Evolutionary conservation across 2,329 filamentous ascomycete genomes (phyloP), one percentile per base, ranked within the genome.

Genomic region (Mycosphaerella sp.): DNA sequence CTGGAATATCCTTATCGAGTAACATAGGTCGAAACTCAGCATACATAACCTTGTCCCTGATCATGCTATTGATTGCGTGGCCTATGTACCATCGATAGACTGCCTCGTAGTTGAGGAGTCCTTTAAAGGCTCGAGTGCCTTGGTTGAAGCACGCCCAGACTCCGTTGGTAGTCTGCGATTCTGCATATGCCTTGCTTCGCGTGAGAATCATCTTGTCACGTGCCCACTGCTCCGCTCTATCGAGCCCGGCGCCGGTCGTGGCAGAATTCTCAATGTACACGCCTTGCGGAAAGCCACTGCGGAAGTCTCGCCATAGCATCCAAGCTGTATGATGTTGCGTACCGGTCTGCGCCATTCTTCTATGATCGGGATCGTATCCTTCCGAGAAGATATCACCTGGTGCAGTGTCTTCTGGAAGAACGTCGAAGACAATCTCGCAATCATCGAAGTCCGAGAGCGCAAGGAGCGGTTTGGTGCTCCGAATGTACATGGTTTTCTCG

Each of bases 21-120:
- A 87, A 80, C 68, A 86, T 87, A 2, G 82, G 83, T 25, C 84
- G 76, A 36, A 87, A 79, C 67, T 87, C 84, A 25, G 82, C 83
- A 59, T 86, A 87, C 68, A 84, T 83, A 57, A 87, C 82, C 39
- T 79, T 79, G 62, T 87, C 82, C 5, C 71, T 62, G 17, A 81
- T 76, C 64, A 87, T 82, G 53, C 81, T 78, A 51, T 81, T 70
- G 9, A 86, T 78, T 16, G 79, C 80, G 2, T 70, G 64, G 8
- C 72, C 69, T 2, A 82, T 84, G 59, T 87, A 87, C 64, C 69
- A 71, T 41, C 72, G 71, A 62, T 82, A 86, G 3, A 82, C 81
- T 3, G 71, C 74, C 62, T 81, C 76, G 59, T 86, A 86, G 63
- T 84, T 84, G 60, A 86, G 77, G 0, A 87, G 71, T 0, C 84